A percentile compares a stretch with the other conserved stretches of the same genome.
phyloP scores from a whole-genome alignment of 2,329 filamentous ascomycete species.

The Pseudogymnoascus sp. region DNA sequence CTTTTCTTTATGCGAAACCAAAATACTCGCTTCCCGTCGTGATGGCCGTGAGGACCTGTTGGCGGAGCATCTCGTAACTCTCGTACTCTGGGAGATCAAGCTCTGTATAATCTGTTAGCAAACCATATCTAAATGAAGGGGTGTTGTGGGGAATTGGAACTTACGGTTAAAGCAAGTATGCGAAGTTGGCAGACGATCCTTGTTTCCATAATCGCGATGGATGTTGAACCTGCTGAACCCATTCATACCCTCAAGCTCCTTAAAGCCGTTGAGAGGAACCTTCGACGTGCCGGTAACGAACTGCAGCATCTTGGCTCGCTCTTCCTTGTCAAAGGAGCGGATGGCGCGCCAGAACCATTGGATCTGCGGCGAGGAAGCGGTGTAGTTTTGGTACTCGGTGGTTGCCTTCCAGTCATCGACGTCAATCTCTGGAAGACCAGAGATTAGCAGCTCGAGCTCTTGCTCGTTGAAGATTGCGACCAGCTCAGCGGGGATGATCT shows the following conservation, averaged over 20 bases:
- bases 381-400: slow-evolving; percentile 98
- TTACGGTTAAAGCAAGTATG: slow-evolving; percentile 99
- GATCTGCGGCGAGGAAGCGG: slow-evolving; percentile 85
- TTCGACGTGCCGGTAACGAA: slow-evolving; percentile 98
- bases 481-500: slow-evolving; percentile 89
- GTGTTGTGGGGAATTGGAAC: slow-evolving; percentile 31
- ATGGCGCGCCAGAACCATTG: slow-evolving; percentile 99
- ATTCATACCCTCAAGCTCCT: slow-evolving; percentile 98
- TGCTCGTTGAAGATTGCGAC: slow-evolving; percentile 98
- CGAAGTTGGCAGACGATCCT: slow-evolving; percentile 87
- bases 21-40: slow-evolving; percentile 98
- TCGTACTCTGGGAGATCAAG: slow-evolving; percentile 98
- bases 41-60: slow-evolving; percentile 87
- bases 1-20: slow-evolving; percentile 71
- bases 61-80: slow-evolving; percentile 81
- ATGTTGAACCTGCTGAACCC: slow-evolving; percentile 98
- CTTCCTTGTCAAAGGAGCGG: slow-evolving; percentile 96
- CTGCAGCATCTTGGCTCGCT: slow-evolving; percentile 90
- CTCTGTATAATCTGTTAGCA: slow-evolving; percentile 46
- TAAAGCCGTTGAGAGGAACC: slow-evolving; percentile 96
- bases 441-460: slow-evolving; percentile 92
- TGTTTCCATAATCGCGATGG: slow-evolving; percentile 93
- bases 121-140: slow-evolving; percentile 10
- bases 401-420: slow-evolving; percentile 99
- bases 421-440: slow-evolving; percentile 92